Evolutionary conservation across 2,329 filamentous ascomycete species (phyloP), one percentile per base, ranked within the genome.

Genomic region (Graphilbum ipis-grandicollis): DNA sequence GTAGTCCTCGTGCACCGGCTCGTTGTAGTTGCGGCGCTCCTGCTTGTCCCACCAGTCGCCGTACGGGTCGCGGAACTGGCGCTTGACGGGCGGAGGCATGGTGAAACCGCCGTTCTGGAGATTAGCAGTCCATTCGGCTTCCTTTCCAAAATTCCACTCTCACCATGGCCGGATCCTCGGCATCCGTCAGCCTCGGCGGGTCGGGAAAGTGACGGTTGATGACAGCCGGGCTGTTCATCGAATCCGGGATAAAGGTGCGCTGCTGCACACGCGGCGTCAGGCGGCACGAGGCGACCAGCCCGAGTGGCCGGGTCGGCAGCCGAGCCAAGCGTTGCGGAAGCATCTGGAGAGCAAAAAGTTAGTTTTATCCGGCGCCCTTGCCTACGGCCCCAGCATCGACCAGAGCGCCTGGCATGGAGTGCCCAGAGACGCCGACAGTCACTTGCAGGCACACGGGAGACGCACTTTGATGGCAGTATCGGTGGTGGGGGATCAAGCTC

Each of bases 1-100:
- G 58, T 94, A 80, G 58, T 98, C 90, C 60, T 98, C 92, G 58
- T 98, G 88, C 36, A 93, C 75, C 12, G 88, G 83, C 60, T 98
- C 92, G 58, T 86, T 86, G 56, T 82, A 96, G 68, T 98, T 96
- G 52, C 90, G 75, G 55, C 86, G 78, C 59, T 96, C 90, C 63
- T 98, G 90, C 58, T 85, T 80, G 61, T 98, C 88, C 83, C 85
- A 96, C 84, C 85, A 98, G 54, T 83, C 77, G 53, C 60, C 88
- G 56, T 96, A 73, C 26, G 92, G 90, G 58, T 96, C 90, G 55
- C 90, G 83, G 63, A 84, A 81, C 57, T 85, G 78, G 48, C 88
- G 80, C 68, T 93, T 94, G 59, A 88, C 64, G 38, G 68, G 60
- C 13, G 75, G 73, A 40, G 82, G 80, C 60, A 86, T 84, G 52